These are phyloP conservation scores for Amesomyces nigricolor DNA, from an alignment of 2,329 filamentous ascomycete genomes.

Conservation along the genomic window DNA sequence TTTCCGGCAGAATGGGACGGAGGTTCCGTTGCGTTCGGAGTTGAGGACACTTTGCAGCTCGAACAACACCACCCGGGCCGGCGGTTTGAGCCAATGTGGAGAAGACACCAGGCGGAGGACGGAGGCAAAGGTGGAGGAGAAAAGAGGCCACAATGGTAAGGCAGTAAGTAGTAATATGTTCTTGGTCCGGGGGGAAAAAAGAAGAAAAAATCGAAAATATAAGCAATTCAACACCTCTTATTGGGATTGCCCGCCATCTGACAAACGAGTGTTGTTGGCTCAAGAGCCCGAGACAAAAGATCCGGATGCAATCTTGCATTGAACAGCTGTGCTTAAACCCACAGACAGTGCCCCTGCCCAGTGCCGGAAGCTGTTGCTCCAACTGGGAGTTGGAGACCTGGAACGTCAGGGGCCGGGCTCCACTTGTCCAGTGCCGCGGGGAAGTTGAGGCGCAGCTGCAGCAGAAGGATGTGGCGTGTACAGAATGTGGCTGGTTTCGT, in stretches of 20 bases:
- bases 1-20: constrained; percentile 18
- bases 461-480: neutral
- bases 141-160: neutral
- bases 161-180: neutral
- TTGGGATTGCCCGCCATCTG: neutral
- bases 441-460: constrained; percentile 3
- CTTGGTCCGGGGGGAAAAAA: neutral
- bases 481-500: neutral
- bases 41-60: constrained; percentile 25
- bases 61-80: constrained; percentile 4
- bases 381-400: constrained; percentile 5
- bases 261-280: neutral
- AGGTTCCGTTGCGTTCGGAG: constrained; percentile 8
- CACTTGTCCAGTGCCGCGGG: neutral
- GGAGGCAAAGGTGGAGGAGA: neutral
- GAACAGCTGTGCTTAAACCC: constrained; percentile 16
- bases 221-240: neutral
- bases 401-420: constrained; percentile 4
- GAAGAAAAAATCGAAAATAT: neutral
- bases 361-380: constrained; percentile 17
- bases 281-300: neutral
- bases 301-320: neutral
- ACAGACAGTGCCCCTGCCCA: neutral
- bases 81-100: constrained; percentile 20
- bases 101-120: neutral